Conservation (phyloP, 345 rosid genomes). For the Euphorbia pulcherrima region DNA sequence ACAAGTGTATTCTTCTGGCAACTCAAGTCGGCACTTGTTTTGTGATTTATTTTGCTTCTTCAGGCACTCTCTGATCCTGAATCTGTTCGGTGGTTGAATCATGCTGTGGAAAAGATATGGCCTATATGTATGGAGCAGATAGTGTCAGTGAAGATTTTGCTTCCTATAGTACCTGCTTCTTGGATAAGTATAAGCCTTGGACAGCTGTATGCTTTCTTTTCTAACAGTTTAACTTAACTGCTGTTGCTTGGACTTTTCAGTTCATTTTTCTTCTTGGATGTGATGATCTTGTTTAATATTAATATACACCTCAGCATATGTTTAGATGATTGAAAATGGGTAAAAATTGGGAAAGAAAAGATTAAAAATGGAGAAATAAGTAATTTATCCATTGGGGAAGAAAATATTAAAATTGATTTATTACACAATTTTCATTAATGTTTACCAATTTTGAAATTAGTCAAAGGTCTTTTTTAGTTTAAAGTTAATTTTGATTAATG, state of each 20-base stretch:
- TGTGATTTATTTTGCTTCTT: constrained; percentile 13
- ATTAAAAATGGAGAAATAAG: too few species aligned
- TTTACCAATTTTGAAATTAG: too few species aligned
- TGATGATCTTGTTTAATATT: too few species aligned
- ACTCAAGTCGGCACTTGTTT: neutral
- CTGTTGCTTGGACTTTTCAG: neutral
- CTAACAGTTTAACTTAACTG: neutral
- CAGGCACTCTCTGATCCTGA: constrained; percentile 85
- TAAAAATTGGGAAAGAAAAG: too few species aligned
- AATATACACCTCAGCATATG: too few species aligned
- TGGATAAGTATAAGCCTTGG: constrained; percentile 97
- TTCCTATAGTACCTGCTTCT: constrained; percentile 96
- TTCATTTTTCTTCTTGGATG: neutral
- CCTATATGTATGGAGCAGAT: constrained; percentile 90
- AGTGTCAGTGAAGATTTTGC: constrained; percentile 79
- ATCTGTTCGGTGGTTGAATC: constrained; percentile 84
- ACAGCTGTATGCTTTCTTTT: constrained; percentile 55
- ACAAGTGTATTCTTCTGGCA: neutral
- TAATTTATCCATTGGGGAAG: too few species aligned
- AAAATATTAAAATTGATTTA: too few species aligned
- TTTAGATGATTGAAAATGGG: too few species aligned
- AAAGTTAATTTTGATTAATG: too few species aligned
- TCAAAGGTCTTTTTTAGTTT: too few species aligned
- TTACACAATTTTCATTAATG: too few species aligned
- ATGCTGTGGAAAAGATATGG: constrained; percentile 85